Evolutionary conservation across 495 filamentous ascomycete genomes (phyloP), one percentile per base, ranked within the genome.

Genomic region (Trichoderma asperelloides): DNA sequence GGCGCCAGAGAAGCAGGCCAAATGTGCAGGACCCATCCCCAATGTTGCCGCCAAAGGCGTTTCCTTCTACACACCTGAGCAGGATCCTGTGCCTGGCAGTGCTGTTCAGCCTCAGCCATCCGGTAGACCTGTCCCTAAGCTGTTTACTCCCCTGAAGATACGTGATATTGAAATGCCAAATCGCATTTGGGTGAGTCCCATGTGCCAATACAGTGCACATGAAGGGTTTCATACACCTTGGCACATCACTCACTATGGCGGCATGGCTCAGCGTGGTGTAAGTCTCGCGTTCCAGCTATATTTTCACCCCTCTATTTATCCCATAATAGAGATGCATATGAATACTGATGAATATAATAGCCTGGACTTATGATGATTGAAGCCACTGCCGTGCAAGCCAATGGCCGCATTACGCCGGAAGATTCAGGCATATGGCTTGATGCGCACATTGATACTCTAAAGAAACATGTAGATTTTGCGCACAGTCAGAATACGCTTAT

Each of bases 391-490:
- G 87, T 93, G 16, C 76, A 82, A 15, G 76, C 89, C 7, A 81
- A 90, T 66, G 91, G 91, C 30, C 81, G 91, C 1, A 93, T 93
- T 77, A 87, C 89, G 0, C 91, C 90, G 0, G 78, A 90, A 65
- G 87, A 89, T 70, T 75, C 78, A 0, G 90, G 91, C 1, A 72
- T 93, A n/a, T 95, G 89, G 89, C 80, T 84, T 64, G 90, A 93
- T 73, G 80, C 78, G 3, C 91, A 93, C 69, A 85, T 91, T 68
- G 85, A 79, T 37, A 81, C 81, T 0, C 69, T 93, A 39, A 80
- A 76, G 65, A 77, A 82, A 21, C 79, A 89, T 47, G 79, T 86
- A 11, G 85, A 91, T 30, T 92, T 92, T 68, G 86, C 84, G 0
- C 87, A 92, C 75, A 84, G 80, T 45, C 88, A 90, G 72, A 78